Percentiles rank a stretch among this genome's conserved stretches.
Conservation (phyloP, 2,329 filamentous ascomycete genomes). For the Metarhizium anisopliae region DNA sequence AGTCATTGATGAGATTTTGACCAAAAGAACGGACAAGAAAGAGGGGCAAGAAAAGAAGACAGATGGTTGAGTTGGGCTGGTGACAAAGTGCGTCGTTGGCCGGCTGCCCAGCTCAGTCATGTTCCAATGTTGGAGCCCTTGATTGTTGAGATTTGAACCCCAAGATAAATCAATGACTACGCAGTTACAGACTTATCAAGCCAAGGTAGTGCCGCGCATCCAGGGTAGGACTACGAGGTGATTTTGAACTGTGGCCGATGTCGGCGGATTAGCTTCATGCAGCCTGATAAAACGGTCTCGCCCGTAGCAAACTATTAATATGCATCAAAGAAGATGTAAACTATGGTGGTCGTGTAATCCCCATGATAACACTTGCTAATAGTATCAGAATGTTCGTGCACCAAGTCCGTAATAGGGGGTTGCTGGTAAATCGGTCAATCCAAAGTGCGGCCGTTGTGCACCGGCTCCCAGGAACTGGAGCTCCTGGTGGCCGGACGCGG, state of each 20-base stretch:
- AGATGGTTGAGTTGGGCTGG: neutral
- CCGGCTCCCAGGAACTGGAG: neutral
- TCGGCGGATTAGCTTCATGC: neutral
- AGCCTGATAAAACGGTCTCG: neutral
- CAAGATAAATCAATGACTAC: neutral
- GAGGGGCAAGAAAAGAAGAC: slow-evolving; percentile 21
- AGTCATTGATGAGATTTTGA: slow-evolving; percentile 83
- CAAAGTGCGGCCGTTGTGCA: too few relatives aligned
- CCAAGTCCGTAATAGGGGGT: too few relatives aligned
- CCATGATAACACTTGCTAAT: too few relatives aligned
- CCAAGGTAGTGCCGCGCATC: neutral
- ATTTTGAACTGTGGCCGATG: neutral
- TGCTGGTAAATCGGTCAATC: too few relatives aligned
- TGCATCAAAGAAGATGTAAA: too few relatives aligned
- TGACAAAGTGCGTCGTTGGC: neutral
- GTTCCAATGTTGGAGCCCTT: neutral
- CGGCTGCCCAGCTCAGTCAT: neutral
- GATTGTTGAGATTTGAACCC: neutral
- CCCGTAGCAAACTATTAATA: neutral
- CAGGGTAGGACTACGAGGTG: neutral
- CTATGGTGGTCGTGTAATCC: too few relatives aligned
- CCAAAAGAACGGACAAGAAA: slow-evolving; percentile 41
- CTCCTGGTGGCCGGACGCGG: neutral
- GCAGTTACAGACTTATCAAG: neutral
- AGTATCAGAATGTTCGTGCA: too few relatives aligned